phyloP scores from a whole-genome alignment of 2,329 filamentous ascomycete genomes.

The Paraconiothyrium brasiliense region DNA sequence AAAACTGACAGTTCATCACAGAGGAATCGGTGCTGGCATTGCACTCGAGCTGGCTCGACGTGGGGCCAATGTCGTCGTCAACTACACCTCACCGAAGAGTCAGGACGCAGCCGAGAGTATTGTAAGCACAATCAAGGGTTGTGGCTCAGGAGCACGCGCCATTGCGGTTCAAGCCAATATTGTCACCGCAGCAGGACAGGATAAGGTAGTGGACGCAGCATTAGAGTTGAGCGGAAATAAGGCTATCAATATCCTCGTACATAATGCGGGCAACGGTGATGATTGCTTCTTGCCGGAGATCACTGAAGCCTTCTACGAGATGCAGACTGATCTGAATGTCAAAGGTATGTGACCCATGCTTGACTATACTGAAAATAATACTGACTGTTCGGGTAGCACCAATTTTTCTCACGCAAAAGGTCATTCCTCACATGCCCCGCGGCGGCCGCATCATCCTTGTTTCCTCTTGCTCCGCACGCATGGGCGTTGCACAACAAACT shows the following conservation, averaged over 20 bases:
- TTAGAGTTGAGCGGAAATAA: slow-evolving; percentile 61
- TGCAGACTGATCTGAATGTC: slow-evolving; percentile 63
- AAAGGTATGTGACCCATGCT: slow-evolving; percentile 45
- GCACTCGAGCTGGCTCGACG: slow-evolving; percentile 73
- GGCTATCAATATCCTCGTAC: slow-evolving; percentile 52
- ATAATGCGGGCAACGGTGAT: slow-evolving; percentile 39
- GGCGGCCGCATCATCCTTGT: slow-evolving; percentile 64
- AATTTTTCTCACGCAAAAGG: slow-evolving; percentile 60
- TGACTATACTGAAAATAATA: background rate
- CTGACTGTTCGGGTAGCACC: slow-evolving; percentile 24
- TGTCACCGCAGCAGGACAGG: slow-evolving; percentile 27
- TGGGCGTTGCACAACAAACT: slow-evolving; percentile 54
- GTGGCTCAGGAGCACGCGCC: slow-evolving; percentile 65
- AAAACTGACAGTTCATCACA: background rate
- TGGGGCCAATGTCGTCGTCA: slow-evolving; percentile 71
- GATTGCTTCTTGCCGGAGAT: slow-evolving; percentile 43
- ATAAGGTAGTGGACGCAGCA: slow-evolving; percentile 41
- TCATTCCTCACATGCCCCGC: slow-evolving; percentile 57
- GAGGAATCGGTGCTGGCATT: slow-evolving; percentile 72
- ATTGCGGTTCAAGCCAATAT: slow-evolving; percentile 50
- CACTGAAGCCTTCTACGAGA: slow-evolving; percentile 57
- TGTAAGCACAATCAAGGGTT: slow-evolving; percentile 60
- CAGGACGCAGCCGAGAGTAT: slow-evolving; percentile 58
- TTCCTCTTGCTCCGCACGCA: slow-evolving; percentile 59
- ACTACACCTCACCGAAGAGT: slow-evolving; percentile 71